Evolutionary conservation across 441 rosid genomes (phyloP), one percentile per base, ranked within the genome.

Genomic region (Erysimum cheiri): DNA sequence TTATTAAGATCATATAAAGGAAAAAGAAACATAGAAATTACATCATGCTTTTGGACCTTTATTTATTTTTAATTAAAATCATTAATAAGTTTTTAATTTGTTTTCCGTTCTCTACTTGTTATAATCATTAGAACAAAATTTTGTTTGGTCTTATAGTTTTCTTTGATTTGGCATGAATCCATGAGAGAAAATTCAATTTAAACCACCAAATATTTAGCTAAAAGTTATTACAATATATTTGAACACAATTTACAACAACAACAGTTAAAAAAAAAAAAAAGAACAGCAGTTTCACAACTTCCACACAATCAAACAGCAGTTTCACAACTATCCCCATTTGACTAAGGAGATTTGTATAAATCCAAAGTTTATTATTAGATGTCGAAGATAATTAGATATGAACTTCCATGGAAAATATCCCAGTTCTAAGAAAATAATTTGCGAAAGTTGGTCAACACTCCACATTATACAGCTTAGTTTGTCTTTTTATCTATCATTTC

Each of bases 401-500:
- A 33, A 35, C 43, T 17, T 35, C 15, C 2, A 5, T 33, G 26
- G 28, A 56, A 44, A 58, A 37, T 19, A 58, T 48, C 36, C 32
- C 15, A 58, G 53, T 48, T 22, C 31, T 22, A 48, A 22, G 5
- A 37, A 8, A 19, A 3, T 3, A 28, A 11, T 9, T 61, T 61
- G 55, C 19, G 12, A 31, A 32, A 32, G 32, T 32, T 64, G 69
- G 69, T 48, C 69, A 28, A 64, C 48, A 60, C 15, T 48, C 54
- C 31, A 48, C 28, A 58, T 32, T 6, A 19, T 63, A 33, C 24
- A 64, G 35, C 33, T 49, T 64, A 9, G 56, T 35, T 64, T 64
- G 57, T 64, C 46, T 2, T 64, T 49, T 33, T 17, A 10, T 48
- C 2, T 31, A 15, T 62, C 14, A 1, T 28, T 22, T 47, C 68